Evolutionary conservation across 805 yeast genomes (phyloP), one percentile per base, ranked within the genome.

Genomic region (Barnettozyma botsteinii): DNA sequence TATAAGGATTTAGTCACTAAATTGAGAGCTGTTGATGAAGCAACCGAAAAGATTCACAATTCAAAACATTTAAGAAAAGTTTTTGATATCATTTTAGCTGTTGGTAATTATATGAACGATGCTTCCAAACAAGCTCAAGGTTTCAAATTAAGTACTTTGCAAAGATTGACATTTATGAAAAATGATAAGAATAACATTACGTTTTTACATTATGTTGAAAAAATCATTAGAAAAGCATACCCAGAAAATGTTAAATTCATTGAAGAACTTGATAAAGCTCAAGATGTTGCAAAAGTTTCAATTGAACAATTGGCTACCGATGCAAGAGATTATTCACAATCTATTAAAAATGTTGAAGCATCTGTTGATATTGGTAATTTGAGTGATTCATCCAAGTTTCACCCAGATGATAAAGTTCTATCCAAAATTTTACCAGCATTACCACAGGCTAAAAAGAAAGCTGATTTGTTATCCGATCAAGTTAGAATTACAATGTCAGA

Each of bases 101-200:
- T 93, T 37, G 99, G 98, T 43, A 93, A 93, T 60, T 91, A 81
- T 59, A 93, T 93, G 98, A 93, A 94, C 59, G 46, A 42, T 26
- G 42, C 23, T n/a, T 96, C 88, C 3, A 89, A 88, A 52, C 95
- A 88, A 59, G 98, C 97, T 1, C 73, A 76, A 49, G 99, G 99
- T 4, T 94, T 94, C 70, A 83, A 84, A 53, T 67, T 93, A 44
- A 81, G 85, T 33, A 85, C 96, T n/a, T 69, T 93, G 38, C 96
- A 88, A 55, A 69, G 98, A 50, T 70, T 93, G 43, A 85, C 83
- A 24, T 88, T 94, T 50, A 81, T 94, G 64, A 93, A 93, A 57
- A 96, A 91, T 61, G 87, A 83, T 21, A 75, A 79, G 43, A 89
- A 91, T 57, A 75, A 87, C 22, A 35, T 42, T 6, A 85, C 95